phyloP scores from a whole-genome alignment of 2,329 filamentous ascomycete species.

The Alternaria metachromatica region DNA sequence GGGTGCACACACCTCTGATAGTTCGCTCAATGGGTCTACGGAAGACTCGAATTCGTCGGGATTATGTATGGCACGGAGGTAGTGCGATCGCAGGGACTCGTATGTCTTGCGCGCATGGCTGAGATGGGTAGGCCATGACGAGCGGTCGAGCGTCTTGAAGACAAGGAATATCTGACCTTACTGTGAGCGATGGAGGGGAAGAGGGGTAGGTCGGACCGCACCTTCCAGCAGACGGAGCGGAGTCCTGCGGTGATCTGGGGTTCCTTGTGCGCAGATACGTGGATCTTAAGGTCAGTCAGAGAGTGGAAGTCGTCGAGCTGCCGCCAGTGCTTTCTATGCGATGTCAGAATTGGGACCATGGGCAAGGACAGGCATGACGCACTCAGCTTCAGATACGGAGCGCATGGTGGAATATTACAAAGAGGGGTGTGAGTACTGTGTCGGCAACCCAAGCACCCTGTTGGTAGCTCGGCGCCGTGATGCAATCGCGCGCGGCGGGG shows the following conservation, averaged over 20 bases:
- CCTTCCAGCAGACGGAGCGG: constrained; percentile 93
- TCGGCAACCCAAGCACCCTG: constrained; percentile 36
- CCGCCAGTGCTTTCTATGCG: constrained; percentile 43
- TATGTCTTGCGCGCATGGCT: constrained; percentile 77
- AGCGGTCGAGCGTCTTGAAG: constrained; percentile 69
- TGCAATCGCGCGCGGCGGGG: constrained; percentile 28
- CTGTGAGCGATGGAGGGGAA: not conserved
- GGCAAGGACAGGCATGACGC: constrained; percentile 8
- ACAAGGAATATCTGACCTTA: constrained; percentile 74
- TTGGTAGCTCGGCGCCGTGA: constrained; percentile 34
- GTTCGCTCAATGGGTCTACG: constrained; percentile 85
- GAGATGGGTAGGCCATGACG: constrained; percentile 73
- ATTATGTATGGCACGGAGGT: constrained; percentile 82
- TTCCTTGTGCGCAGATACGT: constrained; percentile 45
- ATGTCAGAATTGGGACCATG: constrained; percentile 17
- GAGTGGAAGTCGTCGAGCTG: constrained; percentile 48
- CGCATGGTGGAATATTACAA: constrained; percentile 34
- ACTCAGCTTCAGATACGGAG: constrained; percentile 44
- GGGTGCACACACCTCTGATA: constrained; percentile 64
- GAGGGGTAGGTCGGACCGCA: constrained; percentile 39
- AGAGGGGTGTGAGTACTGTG: constrained; percentile 13
- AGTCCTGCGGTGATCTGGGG: constrained; percentile 65
- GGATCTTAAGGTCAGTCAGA: constrained; percentile 46
- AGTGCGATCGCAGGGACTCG: constrained; percentile 71
- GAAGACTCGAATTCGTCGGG: constrained; percentile 79